Base-by-base conservation (phyloP, 345 rosid species). In the Pugionium cornutum region DNA sequence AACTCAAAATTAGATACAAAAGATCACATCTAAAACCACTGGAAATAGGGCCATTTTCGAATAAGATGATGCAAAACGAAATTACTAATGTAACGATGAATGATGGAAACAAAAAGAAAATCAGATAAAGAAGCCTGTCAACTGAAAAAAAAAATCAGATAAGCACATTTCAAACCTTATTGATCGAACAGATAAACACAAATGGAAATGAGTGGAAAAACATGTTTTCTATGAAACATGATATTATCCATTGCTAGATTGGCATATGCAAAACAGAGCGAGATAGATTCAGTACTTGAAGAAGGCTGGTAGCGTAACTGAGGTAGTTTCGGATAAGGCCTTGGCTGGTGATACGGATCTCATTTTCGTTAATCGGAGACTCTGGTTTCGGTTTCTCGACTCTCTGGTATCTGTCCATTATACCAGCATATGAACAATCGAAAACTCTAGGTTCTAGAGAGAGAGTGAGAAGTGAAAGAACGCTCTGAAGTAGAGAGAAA, bases 271-370 rank as follows among this genome's bases (percentile, higher is more conserved):
- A 36, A 36, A 36, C 40, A 36, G 58, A 32, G 46, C 0, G 35
- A 9, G 7, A 28, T 54, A 7, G 43, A 10, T n/a, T 11, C 7
- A 53, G 37, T 25, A 91, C 98, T 85, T 85, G 95, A 53, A 92
- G 89, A 66, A 94, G 95, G 41, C 84, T 75, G 50, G 83, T 78
- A 64, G 92, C 97, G 57, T 94, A 94, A 78, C 69, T 85, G 85
- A 90, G 84, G 79, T 94, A 90, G 83, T 88, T 92, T 1, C 96
- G 77, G 73, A 90, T 84, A 47, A 83, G 85, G 6, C 99, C 97
- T 27, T 78, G 83, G 6, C 91, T 74, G 42, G 97, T 92, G 85
- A 92, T 89, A 54, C 97, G 94, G 80, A 92, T 89, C 89, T 91
- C 96, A 73, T 89, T 91, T 63, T 87, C 92, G 77, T 81, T 88